Base-by-base conservation (phyloP, 2,329 filamentous ascomycete genomes). In the Clarireedia paspali region DNA sequence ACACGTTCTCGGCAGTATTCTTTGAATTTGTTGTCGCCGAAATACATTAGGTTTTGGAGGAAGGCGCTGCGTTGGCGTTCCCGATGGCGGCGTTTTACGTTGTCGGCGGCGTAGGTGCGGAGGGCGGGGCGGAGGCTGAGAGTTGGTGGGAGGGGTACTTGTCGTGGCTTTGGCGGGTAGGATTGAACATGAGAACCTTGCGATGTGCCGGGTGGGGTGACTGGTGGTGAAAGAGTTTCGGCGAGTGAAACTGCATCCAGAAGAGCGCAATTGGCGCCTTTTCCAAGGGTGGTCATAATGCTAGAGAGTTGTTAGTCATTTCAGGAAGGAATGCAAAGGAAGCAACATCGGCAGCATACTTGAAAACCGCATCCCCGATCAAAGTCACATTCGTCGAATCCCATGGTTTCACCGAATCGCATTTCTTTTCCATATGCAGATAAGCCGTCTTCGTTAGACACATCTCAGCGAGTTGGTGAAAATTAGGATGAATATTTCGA, bases 231-330 rank as follows among this genome's bases (percentile, higher is more conserved):
- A 9, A 67, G 54, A 23, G 53, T 51, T 34, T 63, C 62, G 15
- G 64, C 58, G 7, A 67, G 59, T 42, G 60, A 60, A 9, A 65
- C 47, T 2, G 65, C 63, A 38, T 67, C 65, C n/a, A 66, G 61
- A 9, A 67, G 47, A 2, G 65, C 65, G 49, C 64, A 66, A 36
- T 67, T 67, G 2, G 64, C 64, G 17, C 65, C 65, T 52, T 65
- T 66, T 2, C 62, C 61, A 12, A 67, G 56, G 50, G 62, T 66
- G 0, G 62, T 67, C 15, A 62, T 60, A 27, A 67, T 67, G 48
- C 64, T 66, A 34, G 15, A 50, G 15, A 10, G 15, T 15, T 6
- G 17, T 59, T 36, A 62, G 57, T 50, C 44, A 45, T 4, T 12
- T 34, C 10, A 12, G 30, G 15, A 23, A 39, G 30, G 6, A 38